These are phyloP conservation scores for Polygonum aviculare DNA, from an alignment of 148 eudicot genomes.

Conservation along the genomic window DNA sequence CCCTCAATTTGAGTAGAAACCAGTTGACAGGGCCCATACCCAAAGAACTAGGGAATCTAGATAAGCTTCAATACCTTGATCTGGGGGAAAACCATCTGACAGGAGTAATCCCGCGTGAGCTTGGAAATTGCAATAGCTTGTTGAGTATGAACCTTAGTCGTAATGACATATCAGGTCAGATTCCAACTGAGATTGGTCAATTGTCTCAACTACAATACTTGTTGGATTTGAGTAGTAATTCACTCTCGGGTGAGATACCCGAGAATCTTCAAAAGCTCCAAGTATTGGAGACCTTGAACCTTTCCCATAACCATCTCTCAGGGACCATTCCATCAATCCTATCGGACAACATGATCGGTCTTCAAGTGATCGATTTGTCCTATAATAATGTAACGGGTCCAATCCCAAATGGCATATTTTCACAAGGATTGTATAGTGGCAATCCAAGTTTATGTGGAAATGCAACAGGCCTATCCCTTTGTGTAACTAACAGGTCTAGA, in stretches of 20 bases:
- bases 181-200: conserved; percentile 29
- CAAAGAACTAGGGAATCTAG: conserved; percentile 23
- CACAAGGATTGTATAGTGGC: conserved; percentile 18
- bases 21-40: conserved; percentile 36
- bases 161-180: conserved; percentile 24
- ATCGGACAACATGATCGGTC: conserved; percentile 20
- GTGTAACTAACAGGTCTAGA: not conserved
- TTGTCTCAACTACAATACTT: conserved; percentile 18
- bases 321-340: conserved; percentile 36
- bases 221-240: conserved; percentile 34
- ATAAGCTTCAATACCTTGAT: conserved; percentile 21
- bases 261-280: conserved; percentile 18
- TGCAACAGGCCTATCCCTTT: conserved; percentile 25
- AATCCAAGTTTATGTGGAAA: conserved; percentile 43
- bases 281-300: conserved; percentile 25
- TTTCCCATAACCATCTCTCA: conserved; percentile 41
- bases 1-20: conserved; percentile 34
- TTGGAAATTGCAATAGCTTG: conserved; percentile 26
- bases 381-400: conserved; percentile 45
- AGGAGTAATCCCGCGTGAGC: conserved; percentile 27
- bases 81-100: conserved; percentile 25
- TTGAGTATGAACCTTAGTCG: conserved; percentile 30
- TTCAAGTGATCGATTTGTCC: conserved; percentile 29
- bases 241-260: conserved; percentile 29
- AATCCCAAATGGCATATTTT: conserved; percentile 30